Evolutionary conservation across 345 rosid species (phyloP), one percentile per base, ranked within the genome.

Genomic region (Pugionium dolabratum): DNA sequence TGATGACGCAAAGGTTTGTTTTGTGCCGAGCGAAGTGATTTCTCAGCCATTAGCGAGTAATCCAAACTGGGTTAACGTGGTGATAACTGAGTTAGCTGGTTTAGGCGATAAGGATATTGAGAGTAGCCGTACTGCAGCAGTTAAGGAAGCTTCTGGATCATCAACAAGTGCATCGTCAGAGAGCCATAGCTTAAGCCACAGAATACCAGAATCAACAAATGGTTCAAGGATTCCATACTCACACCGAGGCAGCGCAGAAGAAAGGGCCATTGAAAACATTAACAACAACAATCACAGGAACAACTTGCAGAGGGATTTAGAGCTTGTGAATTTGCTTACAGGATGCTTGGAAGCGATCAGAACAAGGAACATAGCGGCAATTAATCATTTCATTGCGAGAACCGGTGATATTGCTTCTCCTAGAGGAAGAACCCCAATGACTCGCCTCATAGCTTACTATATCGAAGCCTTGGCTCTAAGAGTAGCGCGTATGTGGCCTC

Each of bases 401-500:
- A 69, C 88, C 51, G 95, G 95, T 42, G 91, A 87, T 28, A 83
- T 88, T 36, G 95, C 99, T 54, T 88, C 97, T 36, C 96, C 97
- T 2, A 79, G 81, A 73, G 88, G 90, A 51, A 70, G 66, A 64
- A 78, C 79, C 52, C 73, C 96, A 8, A 69, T 88, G 37, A 85
- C 91, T 73, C 83, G 99, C 6, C 80, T 94, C 45, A 65, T 74
- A 18, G 81, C 95, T 54, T 90, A 90, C 82, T 90, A 85, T 41
- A 85, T 88, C 1, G 99, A 94, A 77, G 99, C 95, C 4, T 73
- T 94, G 57, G 85, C 96, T 7, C 79, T 94, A 5, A 72, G 99
- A 64, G 89, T 84, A 0, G 67, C 93, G 1, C 83, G 96, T 80
- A 79, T 90, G 69, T 94, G 95, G 96, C 97, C 99, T 67, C 96